Conservation (phyloP, 2,329 filamentous ascomycete genomes). For the Aureobasidium sp. region DNA sequence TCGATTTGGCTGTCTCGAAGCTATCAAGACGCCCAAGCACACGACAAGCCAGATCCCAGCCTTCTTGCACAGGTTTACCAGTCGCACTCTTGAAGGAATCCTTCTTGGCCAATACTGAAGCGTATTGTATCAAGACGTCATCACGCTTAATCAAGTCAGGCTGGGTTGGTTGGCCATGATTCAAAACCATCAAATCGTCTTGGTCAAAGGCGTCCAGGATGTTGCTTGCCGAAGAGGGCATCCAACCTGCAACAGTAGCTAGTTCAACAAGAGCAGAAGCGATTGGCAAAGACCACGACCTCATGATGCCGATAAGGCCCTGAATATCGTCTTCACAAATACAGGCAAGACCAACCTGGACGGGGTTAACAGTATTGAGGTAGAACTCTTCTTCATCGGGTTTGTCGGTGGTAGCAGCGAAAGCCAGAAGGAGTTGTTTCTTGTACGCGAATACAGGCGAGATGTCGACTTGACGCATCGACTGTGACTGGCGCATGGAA, state of each 20-base stretch:
- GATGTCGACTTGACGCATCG: constrained; percentile 39
- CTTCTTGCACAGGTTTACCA: constrained; percentile 38
- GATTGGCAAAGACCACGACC: constrained; percentile 71
- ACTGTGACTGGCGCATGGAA: constrained; percentile 28
- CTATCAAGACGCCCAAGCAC: constrained; percentile 76
- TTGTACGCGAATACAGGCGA: constrained; percentile 60
- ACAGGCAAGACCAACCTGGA: constrained; percentile 75
- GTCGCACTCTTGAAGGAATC: constrained; percentile 31
- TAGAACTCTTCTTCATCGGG: constrained; percentile 58
- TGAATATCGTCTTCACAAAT: constrained; percentile 76
- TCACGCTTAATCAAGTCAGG: constrained; percentile 59
- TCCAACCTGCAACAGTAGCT: constrained; percentile 74
- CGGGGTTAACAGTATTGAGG: constrained; percentile 63
- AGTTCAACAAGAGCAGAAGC: constrained; percentile 74
- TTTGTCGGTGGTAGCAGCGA: constrained; percentile 56
- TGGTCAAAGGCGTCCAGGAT: constrained; percentile 64
- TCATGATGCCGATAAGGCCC: constrained; percentile 63
- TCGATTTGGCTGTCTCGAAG: constrained; percentile 58
- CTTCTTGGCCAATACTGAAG: constrained; percentile 49
- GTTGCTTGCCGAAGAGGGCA: constrained; percentile 49
- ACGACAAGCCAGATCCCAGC: constrained; percentile 84
- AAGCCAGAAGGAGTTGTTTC: constrained; percentile 61
- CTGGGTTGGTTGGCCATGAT: constrained; percentile 55
- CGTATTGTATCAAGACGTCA: constrained; percentile 67
- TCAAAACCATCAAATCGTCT: constrained; percentile 78